Conservation (phyloP, 1,284 basidiomycete species). For the Inonotus obliquus region DNA sequence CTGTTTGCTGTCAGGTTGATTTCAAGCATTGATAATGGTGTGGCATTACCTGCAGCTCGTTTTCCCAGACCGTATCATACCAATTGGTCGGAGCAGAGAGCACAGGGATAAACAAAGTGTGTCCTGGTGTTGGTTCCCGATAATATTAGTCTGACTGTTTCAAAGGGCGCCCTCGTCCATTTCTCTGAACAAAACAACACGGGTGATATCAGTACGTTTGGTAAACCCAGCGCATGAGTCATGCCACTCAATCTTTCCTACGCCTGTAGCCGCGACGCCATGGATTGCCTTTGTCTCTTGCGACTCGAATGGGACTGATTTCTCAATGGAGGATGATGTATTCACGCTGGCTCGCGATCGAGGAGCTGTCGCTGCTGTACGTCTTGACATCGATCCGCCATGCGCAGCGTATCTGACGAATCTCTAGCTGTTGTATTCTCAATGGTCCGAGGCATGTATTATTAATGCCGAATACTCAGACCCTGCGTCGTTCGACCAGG, state of each 20-base stretch:
- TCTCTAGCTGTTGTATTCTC: slow-evolving; percentile 69
- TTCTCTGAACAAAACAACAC: slow-evolving; percentile 59
- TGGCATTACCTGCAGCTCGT: slow-evolving; percentile 34
- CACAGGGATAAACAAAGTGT: slow-evolving; percentile 48
- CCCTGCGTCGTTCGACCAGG: slow-evolving; percentile 61
- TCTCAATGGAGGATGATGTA: slow-evolving; percentile 58
- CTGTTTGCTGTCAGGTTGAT: slow-evolving; percentile 3
- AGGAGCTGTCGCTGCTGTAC: slow-evolving; percentile 74
- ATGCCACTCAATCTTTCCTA: not conserved
- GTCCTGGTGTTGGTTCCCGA: slow-evolving; percentile 15
- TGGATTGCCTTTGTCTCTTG: slow-evolving; percentile 88
- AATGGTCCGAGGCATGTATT: slow-evolving; percentile 64
- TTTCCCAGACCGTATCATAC: slow-evolving; percentile 52
- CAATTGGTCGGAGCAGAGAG: slow-evolving; percentile 49
- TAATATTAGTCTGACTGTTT: not conserved
- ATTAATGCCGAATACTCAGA: slow-evolving; percentile 70
- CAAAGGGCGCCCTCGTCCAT: slow-evolving; percentile 71
- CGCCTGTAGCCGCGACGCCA: slow-evolving; percentile 58
- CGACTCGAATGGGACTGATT: slow-evolving; percentile 66
- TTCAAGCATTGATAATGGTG: slow-evolving; percentile 8
- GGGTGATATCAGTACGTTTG: slow-evolving; percentile 25
- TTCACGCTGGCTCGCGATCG: slow-evolving; percentile 74
- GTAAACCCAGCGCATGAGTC: not conserved
- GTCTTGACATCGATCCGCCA: slow-evolving; percentile 25
- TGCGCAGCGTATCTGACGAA: not conserved